These are phyloP conservation scores for Ceratocystis huliohia DNA, from an alignment of 2,329 filamentous ascomycete genomes.

Conservation along the genomic window DNA sequence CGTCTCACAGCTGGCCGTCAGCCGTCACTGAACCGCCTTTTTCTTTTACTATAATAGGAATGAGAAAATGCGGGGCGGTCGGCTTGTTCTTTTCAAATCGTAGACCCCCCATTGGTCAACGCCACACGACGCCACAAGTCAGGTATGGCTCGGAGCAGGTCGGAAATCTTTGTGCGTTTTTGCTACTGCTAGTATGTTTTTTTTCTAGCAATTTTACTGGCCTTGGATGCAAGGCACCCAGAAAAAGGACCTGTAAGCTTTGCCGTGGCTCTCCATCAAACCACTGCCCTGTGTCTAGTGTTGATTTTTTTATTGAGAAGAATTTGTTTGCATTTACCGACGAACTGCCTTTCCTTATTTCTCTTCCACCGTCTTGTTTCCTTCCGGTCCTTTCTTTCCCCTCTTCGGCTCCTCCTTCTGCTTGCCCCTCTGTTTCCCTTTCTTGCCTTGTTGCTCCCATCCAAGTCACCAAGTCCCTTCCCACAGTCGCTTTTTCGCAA, in stretches of 20 bases:
- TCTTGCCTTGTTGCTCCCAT: slow-evolving; percentile 13
- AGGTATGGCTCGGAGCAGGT: slow-evolving; percentile 31
- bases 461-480: slow-evolving; percentile 28
- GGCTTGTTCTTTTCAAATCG: slow-evolving; percentile 20
- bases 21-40: not conserved
- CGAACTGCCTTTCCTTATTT: slow-evolving; percentile 8
- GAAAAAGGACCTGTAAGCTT: slow-evolving; percentile 35
- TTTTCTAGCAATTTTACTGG: slow-evolving; percentile 21
- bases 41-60: not conserved
- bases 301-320: slow-evolving; percentile 24
- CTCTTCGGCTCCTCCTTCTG: slow-evolving; percentile 4
- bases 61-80: slow-evolving; percentile 24
- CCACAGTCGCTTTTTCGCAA: slow-evolving; percentile 42
- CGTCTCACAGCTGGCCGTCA: not conserved
- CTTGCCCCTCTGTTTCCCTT: slow-evolving; percentile 22
- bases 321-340: slow-evolving; percentile 11
- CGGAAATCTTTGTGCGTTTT: slow-evolving; percentile 28
- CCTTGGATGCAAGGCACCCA: slow-evolving; percentile 33
- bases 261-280: slow-evolving; percentile 37
- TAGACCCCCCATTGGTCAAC: slow-evolving; percentile 28
- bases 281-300: slow-evolving; percentile 28
- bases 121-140: slow-evolving; percentile 18
- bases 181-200: slow-evolving; percentile 11
- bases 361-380: slow-evolving; percentile 10
- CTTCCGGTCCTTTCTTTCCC: slow-evolving; percentile 7